Base-by-base conservation (phyloP, 1,284 basidiomycete genomes). In the Cystobasidium sp. region DNA sequence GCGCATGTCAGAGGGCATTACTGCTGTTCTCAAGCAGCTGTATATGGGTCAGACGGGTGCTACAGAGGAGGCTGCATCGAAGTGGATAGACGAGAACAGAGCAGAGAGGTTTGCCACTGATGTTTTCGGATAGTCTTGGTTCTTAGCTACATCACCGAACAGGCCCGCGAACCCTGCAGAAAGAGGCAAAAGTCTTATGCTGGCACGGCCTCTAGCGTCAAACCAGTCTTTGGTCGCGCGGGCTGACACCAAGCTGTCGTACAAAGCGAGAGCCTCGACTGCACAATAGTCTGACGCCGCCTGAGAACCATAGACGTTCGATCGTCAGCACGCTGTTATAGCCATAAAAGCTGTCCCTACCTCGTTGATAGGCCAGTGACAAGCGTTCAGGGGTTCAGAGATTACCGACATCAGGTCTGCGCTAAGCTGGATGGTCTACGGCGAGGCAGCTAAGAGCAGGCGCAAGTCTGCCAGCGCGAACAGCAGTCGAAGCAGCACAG, bases 381-480 rank as follows among this genome's bases (percentile, higher is more conserved):
- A 43, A 52, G 1, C 88, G 91, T 75, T 82, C 86, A 1, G 86
- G 68, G 87, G 51, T 93, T 90, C 81, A 75, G 81, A 63, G 90
- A 96, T 80, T 82, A 90, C 41, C 84, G 86, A 44, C 78, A 83
- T 3, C 81, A 85, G 44, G 84, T 88, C 0, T 86, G 88, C 0
- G 84, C 86, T 39, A 87, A 87, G 78, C 85, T 97, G 24, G 88
- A 88, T 0, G 84, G 82, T 7, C 84, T 98, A 39, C 83, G 85
- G 63, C 84, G 84, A 73, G 31, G 79, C 81, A 37, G 83, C 84
- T 41, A 85, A 84, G 76, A 78, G 82, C 14, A 80, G 85, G 22
- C 49, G 63, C 9, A 56, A 58, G 58, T 81, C 83, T 68, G 81
- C 80, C 16, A 43, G 9, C 80, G 80, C 58, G 51, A 77, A 72